Evolutionary conservation across 2,329 filamentous ascomycete species (phyloP).

Genomic region (Nectriaceae sp.): DNA sequence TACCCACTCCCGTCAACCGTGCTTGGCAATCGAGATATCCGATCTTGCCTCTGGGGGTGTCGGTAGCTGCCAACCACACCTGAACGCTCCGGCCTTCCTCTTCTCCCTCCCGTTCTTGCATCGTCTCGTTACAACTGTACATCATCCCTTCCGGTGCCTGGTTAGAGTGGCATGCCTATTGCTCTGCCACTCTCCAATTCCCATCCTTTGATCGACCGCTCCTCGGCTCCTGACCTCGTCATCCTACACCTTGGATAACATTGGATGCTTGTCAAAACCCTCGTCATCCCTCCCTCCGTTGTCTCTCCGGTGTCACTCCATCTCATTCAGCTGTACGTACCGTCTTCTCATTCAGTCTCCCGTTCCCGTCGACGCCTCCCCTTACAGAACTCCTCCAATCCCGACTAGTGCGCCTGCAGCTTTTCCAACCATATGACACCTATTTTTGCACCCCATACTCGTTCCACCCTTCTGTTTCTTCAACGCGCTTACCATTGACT

Average conservation of each 20-base stretch:
- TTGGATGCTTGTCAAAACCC: neutral
- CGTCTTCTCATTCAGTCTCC: slow-evolving; percentile 13
- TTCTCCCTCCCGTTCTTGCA: slow-evolving; percentile 6
- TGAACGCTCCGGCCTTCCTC: slow-evolving; percentile 13
- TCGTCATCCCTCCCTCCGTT: too few species aligned
- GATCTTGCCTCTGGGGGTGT: slow-evolving; percentile 19
- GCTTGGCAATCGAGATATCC: slow-evolving; percentile 29
- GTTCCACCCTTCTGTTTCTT: slow-evolving; percentile 1
- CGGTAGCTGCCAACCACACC: slow-evolving; percentile 16
- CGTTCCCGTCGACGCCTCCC: slow-evolving; percentile 4
- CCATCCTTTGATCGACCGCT: slow-evolving; percentile 15
- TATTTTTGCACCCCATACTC: neutral
- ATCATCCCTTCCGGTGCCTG: slow-evolving; percentile 16
- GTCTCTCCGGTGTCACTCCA: slow-evolving; percentile 13
- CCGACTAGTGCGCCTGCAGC: slow-evolving; percentile 9
- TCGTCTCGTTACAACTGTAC: slow-evolving; percentile 6
- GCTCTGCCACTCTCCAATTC: slow-evolving; percentile 12
- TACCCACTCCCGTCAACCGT: slow-evolving; percentile 16
- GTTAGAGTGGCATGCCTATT: slow-evolving; percentile 20
- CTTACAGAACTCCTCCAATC: slow-evolving; percentile 1
- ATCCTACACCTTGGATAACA: neutral
- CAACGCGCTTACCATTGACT: neutral
- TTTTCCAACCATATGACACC: slow-evolving; percentile 10
- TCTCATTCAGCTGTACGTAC: slow-evolving; percentile 18
- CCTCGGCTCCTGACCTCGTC: slow-evolving; percentile 9